Base-by-base conservation (phyloP, 2,329 filamentous ascomycete genomes). In the Aureobasidium subglaciale region DNA sequence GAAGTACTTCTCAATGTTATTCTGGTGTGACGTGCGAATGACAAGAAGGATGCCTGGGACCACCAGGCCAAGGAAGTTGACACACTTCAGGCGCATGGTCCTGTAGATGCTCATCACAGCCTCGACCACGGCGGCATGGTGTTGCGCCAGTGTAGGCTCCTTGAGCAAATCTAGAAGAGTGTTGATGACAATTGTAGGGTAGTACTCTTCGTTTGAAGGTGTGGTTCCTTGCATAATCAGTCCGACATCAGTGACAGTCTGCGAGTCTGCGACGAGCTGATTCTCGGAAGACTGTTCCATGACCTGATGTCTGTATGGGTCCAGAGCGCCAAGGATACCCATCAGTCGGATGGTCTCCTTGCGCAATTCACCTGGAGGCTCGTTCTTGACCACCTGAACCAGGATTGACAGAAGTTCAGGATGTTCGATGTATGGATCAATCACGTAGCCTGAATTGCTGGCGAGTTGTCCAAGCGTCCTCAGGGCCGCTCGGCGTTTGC, bases 41-140 rank as follows among this genome's bases (percentile, higher is more conserved):
- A 99, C 92, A 15, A 83, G 79, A 38, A 99, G 79, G 66, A 99
- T 99, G 0, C 90, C 93, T 0, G 95, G 93, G 29, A 99, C 88
- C 59, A 99, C 96, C 59, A 93, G 87, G 59, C 88, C 87, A 1
- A 99, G 81, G 70, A 97, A 99, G 0, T 90, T 88, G 8, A 99
- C 92, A 68, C 93, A 99, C 68, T 97, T 96, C 63, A 99, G 75
- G 2, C 93, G 93, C 59, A 99, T 80, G 0, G 95, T 99, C 63
- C 93, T 88, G 73, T 99, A 99, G 58, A 99, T 99, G 63, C 90
- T 96, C 85, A 99, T 97, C 64, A 99, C 95, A 5, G 93, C 93
- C 69, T 97, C 93, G 50, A 99, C 93, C 13, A 97, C 92, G 10
- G 87, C 84, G 4, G 90, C 92, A 65, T 99, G 95, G 64, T 96